These are phyloP conservation scores for Diaporthe sp. DNA, from an alignment of 2,329 filamentous ascomycete species.

Conservation along the genomic window DNA sequence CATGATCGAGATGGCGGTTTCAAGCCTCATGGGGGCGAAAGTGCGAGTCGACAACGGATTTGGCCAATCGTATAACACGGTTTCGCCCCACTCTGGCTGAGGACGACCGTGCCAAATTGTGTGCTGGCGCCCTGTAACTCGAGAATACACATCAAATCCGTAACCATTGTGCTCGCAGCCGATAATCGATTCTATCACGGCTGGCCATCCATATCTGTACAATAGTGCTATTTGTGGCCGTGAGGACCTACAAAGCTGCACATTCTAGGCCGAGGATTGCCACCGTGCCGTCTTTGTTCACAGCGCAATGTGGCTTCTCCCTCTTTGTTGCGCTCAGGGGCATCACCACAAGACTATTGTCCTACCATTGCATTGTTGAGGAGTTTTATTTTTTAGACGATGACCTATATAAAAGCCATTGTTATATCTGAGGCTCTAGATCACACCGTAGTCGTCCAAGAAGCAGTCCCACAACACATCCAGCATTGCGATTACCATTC, in stretches of 20 bases:
- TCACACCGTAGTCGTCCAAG: background rate
- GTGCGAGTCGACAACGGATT: background rate
- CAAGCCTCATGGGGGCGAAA: background rate
- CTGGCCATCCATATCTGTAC: background rate
- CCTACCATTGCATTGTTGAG: background rate
- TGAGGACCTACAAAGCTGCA: background rate
- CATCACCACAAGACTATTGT: slow-evolving; percentile 16
- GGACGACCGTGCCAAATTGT: background rate
- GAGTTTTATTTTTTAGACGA: too few relatives aligned
- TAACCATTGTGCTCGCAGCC: background rate
- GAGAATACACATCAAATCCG: too few relatives aligned
- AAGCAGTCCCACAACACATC: background rate
- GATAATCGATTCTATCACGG: background rate
- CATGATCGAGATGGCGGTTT: too few relatives aligned
- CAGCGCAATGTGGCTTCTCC: background rate
- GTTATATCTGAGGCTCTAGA: background rate
- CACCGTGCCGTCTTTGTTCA: slow-evolving; percentile 7
- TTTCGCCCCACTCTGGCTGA: background rate
- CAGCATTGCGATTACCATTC: background rate
- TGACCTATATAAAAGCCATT: background rate
- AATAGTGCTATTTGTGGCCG: background rate
- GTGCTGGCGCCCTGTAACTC: too few relatives aligned
- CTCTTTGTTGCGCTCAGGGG: slow-evolving; percentile 1
- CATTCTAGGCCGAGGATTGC: background rate
- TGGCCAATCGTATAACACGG: slow-evolving; percentile 20